Percentiles rank a stretch among this genome's conserved stretches.
Conservation (phyloP, 768 basidiomycete species). For the Nidularia pulvinata region DNA sequence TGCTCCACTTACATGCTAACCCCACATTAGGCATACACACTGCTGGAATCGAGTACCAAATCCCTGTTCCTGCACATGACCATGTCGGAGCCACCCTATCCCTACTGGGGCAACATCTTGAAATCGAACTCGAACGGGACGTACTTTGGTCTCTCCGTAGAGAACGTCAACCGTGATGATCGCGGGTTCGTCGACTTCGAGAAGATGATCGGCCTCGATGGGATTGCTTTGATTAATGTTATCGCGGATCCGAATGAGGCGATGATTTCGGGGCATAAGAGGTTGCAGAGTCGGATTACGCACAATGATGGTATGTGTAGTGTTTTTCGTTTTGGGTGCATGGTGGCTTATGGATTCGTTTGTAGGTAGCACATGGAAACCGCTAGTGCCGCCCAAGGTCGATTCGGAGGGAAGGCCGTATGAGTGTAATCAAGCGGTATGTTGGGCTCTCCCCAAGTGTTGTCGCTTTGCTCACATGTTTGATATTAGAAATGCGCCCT, state of each 20-base stretch:
- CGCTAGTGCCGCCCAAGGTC: slow-evolving; percentile 65
- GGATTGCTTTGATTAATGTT: slow-evolving; percentile 92
- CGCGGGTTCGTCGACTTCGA: slow-evolving; percentile 95
- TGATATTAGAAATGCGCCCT: slow-evolving; percentile 71
- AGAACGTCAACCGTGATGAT: slow-evolving; percentile 87
- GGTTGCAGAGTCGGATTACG: slow-evolving; percentile 86
- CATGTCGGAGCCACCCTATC: slow-evolving; percentile 72
- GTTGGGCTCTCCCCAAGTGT: slow-evolving; percentile 7
- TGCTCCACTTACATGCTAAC: not conserved
- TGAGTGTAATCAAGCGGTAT: slow-evolving; percentile 66
- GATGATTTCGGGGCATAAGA: slow-evolving; percentile 66
- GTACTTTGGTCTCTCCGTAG: slow-evolving; percentile 86
- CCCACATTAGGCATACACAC: slow-evolving; percentile 74
- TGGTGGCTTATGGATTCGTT: slow-evolving; percentile 1
- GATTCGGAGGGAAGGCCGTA: slow-evolving; percentile 82
- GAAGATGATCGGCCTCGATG: slow-evolving; percentile 95
- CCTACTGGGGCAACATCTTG: slow-evolving; percentile 88
- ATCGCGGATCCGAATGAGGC: slow-evolving; percentile 85
- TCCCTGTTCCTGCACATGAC: slow-evolving; percentile 97
- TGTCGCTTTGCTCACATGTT: not conserved
- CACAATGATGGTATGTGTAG: slow-evolving; percentile 90
- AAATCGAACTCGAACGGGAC: slow-evolving; percentile 99
- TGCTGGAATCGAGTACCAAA: slow-evolving; percentile 92
- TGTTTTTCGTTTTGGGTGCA: not conserved
- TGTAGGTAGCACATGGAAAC: slow-evolving; percentile 85